Evolutionary conservation across 805 yeast genomes (phyloP).

Genomic region (Saccharomycopsis capsularis): DNA sequence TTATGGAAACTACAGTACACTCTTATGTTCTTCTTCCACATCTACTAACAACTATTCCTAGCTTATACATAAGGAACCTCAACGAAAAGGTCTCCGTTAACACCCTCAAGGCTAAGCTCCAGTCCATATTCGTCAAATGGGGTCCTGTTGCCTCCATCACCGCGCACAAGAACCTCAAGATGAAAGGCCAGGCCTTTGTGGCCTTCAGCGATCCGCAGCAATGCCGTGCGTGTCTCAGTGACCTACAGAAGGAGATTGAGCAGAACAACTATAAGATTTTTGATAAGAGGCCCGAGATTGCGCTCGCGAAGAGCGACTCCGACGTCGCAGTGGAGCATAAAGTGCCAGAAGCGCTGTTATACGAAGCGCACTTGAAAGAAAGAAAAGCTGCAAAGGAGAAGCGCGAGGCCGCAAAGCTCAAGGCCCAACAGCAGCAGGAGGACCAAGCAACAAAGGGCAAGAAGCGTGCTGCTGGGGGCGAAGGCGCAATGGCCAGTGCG

Average conservation of each 20-base stretch:
- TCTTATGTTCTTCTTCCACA: background rate
- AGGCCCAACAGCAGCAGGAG: conserved; percentile 19
- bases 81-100: conserved; percentile 59
- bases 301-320: conserved; percentile 27
- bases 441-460: conserved; percentile 9
- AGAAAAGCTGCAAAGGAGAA: conserved; percentile 21
- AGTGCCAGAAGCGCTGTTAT: conserved; percentile 17
- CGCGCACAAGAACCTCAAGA: conserved; percentile 52
- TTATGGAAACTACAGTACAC: too few relatives aligned
- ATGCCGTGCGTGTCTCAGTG: conserved; percentile 5
- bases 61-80: conserved; percentile 56
- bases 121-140: conserved; percentile 31
- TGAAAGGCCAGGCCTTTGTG: conserved; percentile 81
- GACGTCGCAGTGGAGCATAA: conserved; percentile 21
- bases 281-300: conserved; percentile 23
- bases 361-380: conserved; percentile 20
- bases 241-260: conserved; percentile 32
- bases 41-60: background rate
- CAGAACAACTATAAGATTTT: conserved; percentile 4
- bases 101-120: conserved; percentile 40
- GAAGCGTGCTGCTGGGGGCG: conserved; percentile 2
- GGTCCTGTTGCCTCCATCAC: conserved; percentile 42
- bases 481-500: conserved; percentile 25
- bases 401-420: conserved; percentile 9
- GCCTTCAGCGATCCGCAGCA: conserved; percentile 38